Base-by-base conservation (phyloP, 352 stramenopile genomes). In the Pythium scleroteichum region DNA sequence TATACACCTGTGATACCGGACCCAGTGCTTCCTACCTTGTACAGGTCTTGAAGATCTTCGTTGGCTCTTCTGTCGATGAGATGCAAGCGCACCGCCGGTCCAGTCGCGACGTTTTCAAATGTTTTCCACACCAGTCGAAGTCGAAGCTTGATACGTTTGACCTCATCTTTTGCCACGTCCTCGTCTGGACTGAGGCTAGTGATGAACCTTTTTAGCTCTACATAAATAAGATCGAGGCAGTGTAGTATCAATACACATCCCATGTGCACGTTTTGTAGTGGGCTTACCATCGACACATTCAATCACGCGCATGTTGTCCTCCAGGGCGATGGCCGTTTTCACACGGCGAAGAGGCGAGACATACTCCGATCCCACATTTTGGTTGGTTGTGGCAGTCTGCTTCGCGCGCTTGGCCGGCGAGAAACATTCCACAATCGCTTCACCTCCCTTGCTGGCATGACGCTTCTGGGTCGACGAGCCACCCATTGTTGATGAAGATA, bases 241-340 rank as follows among this genome's bases (percentile, higher is more conserved):
- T 10, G 29, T 35, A 10, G 29, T 10, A 10, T 5, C 10, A 35
- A 10, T 35, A 35, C 10, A 35, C 10, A 10, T 35, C 5, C 10
- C 29, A 35, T 35, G 29, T 10, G 29, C 10, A n/a, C 9, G 22
- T 4, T 53, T n/a, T 41, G 19, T 52, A 20, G 22, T 52, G 3
- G 14, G 20, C 47, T 7, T 53, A 53, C 47, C 47, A n/a, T 53
- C 26, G 19, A 32, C 47, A 12, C 47, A 23, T 41, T 53, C 47
- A 26, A 40, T 20, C 3, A 23, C 26, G 14, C 26, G 47, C 16
- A 23, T 53, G 6, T 53, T 35, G 13, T 22, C 5, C 29, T 53
- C 16, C 29, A 4, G 23, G 12, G 47, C 23, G 23, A 41, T 23
- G 12, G 47, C 47, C 6, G 8, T 24, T 26, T 39, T 24, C 17